Evolutionary conservation across 257 asterid species (phyloP), one percentile per base, ranked within the genome.

Genomic region (Solanum rostratum): DNA sequence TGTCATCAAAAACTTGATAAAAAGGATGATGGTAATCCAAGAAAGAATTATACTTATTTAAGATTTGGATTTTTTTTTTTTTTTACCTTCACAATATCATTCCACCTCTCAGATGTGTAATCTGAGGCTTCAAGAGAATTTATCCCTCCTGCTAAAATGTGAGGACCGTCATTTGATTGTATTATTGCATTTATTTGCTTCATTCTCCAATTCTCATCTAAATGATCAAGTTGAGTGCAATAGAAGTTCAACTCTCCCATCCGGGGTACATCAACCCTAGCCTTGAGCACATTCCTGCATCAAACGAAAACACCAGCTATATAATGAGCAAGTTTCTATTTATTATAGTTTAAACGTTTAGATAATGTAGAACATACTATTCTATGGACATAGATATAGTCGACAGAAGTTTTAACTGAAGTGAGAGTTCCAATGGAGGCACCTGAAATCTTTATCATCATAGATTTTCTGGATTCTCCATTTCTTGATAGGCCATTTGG

Each of bases 401-500:
- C 22, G 53, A 54, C 13, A 24, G 2, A n/a, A 83, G 41, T 19
- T 0, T 43, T 27, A 22, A 76, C 29, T 53, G 59, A 10, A 14
- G 49, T 6, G 63, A 59, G 0, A 76, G 68, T 29, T 83, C 11
- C 62, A 19, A 27, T 37, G 62, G 6, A 27, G 7, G 53, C 5
- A 94, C 99, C 99, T 95, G 97, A 95, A 95, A 81, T 96, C 97
- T 65, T 82, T 91, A 78, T 95, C 99, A 85, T 96, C 98, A 41
- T 76, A 93, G 18, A 95, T 92, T 85, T 88, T 93, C 87, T 96
- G 96, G 74, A 91, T 91, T 19, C 84, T 93, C 94, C 95, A 93
- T 63, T 45, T 95, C 92, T 91, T 95, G 82, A 96, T 96, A n/a
- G 97, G 98, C 96, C 97, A 96, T 86, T 90, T 94, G 12, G 97